Evolutionary conservation across 306 rosid species (phyloP).

Genomic region (Fagus crenata): DNA sequence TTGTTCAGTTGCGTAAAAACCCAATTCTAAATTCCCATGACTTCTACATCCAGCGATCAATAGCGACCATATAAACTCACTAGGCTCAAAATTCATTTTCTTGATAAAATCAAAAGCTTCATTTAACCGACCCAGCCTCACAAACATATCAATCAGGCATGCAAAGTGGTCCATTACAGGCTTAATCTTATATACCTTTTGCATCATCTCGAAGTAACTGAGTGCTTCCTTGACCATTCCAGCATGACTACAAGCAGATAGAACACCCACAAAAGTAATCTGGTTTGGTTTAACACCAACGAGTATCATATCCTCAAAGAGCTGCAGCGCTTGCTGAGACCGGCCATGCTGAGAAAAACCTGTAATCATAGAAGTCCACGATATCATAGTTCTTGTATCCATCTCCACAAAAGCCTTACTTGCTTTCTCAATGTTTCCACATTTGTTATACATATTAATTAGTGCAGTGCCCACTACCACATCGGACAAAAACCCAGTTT

Average conservation of each 20-base stretch:
- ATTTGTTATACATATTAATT: slow-evolving; percentile 77
- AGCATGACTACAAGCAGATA: slow-evolving; percentile 80
- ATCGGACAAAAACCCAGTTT: slow-evolving; percentile 65
- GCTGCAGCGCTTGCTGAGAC: slow-evolving; percentile 73
- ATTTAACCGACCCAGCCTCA: slow-evolving; percentile 62
- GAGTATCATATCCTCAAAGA: slow-evolving; percentile 79
- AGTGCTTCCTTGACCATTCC: slow-evolving; percentile 79
- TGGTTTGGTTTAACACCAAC: slow-evolving; percentile 71
- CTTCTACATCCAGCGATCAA: slow-evolving; percentile 70
- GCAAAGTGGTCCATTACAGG: slow-evolving; percentile 88
- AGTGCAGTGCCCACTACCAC: slow-evolving; percentile 72
- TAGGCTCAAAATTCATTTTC: slow-evolving; percentile 66
- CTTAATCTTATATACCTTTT: slow-evolving; percentile 65
- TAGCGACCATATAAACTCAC: slow-evolving; percentile 70
- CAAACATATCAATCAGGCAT: slow-evolving; percentile 73
- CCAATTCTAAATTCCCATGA: slow-evolving; percentile 66
- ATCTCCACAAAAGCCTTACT: slow-evolving; percentile 82
- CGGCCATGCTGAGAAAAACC: slow-evolving; percentile 76
- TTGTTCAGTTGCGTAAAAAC: slow-evolving; percentile 66
- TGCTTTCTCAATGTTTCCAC: slow-evolving; percentile 81
- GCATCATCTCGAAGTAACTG: slow-evolving; percentile 70
- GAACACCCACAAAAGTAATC: slow-evolving; percentile 82
- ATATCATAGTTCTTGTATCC: slow-evolving; percentile 79
- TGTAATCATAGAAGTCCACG: slow-evolving; percentile 88
- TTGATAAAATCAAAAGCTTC: slow-evolving; percentile 68